Evolutionary conservation across 2,329 filamentous ascomycete species (phyloP).

Genomic region (Emericellopsis atlantica): DNA sequence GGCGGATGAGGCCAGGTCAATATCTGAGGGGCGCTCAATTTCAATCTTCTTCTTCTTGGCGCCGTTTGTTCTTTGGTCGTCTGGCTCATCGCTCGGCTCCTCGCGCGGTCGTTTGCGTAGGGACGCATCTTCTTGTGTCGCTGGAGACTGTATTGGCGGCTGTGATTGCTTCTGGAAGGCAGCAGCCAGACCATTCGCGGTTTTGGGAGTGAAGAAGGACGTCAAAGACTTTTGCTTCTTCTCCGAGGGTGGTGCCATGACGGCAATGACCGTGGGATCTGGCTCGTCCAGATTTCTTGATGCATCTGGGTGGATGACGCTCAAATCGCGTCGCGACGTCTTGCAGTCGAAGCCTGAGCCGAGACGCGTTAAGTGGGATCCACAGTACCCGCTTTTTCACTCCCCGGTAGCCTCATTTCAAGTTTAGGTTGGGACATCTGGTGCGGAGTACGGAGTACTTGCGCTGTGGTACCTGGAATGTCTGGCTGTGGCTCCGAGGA

Average conservation of each 20-base stretch:
- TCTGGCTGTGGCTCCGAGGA: too few relatives aligned
- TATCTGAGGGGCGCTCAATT: not conserved
- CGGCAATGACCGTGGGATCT: not conserved
- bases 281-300: not conserved
- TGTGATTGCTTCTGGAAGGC: conserved; percentile 18
- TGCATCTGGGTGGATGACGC: not conserved
- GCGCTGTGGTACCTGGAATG: too few relatives aligned
- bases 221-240: conserved; percentile 77
- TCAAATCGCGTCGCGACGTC: not conserved
- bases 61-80: conserved; percentile 30
- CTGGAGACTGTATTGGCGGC: conserved; percentile 10
- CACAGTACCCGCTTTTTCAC: not conserved
- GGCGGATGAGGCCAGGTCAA: conserved; percentile 12
- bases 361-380: conserved; percentile 4
- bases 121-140: conserved; percentile 12
- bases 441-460: too few relatives aligned
- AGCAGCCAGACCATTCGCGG: conserved; percentile 31
- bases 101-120: conserved; percentile 38
- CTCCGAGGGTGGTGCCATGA: conserved; percentile 23
- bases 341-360: not conserved
- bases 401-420: not conserved
- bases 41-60: conserved; percentile 19
- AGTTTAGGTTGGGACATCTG: too few relatives aligned
- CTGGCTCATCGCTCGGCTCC: conserved; percentile 27
- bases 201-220: conserved; percentile 65